Evolutionary conservation across 228 moss, liverwort and hornwort species (phyloP).

Genomic region (Sphagnum fallax): DNA sequence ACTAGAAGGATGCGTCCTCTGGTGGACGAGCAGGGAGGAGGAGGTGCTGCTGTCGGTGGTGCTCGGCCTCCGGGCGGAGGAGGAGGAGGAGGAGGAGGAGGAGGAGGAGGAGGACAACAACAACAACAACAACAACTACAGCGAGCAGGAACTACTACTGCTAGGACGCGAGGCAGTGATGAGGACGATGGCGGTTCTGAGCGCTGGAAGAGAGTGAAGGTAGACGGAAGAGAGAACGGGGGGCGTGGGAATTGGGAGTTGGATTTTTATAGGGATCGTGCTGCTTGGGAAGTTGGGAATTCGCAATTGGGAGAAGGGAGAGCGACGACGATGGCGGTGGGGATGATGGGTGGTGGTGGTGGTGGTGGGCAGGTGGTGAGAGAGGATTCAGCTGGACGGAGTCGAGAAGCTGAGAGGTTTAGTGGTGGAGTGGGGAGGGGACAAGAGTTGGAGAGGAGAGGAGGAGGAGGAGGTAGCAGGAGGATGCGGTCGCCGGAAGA

Average conservation of each 20-base stretch:
- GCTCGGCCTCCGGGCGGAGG: too few relatives aligned
- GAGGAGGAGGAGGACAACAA: too few relatives aligned
- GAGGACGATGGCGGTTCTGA: slow-evolving; percentile 1
- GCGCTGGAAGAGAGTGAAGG: not conserved
- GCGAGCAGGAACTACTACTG: too few relatives aligned
- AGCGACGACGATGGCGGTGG: not conserved
- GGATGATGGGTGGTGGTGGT: not conserved
- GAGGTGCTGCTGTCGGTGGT: too few relatives aligned
- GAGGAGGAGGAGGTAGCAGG: not conserved
- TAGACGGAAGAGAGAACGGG: not conserved
- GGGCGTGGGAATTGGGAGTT: not conserved
- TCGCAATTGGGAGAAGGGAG: too few relatives aligned
- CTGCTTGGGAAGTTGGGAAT: not conserved
- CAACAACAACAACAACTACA: too few relatives aligned
- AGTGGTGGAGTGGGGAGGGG: not conserved
- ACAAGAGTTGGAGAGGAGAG: not conserved
- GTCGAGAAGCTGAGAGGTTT: not conserved
- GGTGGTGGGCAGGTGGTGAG: not conserved
- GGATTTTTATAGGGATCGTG: not conserved
- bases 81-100: too few relatives aligned
- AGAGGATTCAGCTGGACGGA: not conserved
- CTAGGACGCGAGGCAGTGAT: not conserved
- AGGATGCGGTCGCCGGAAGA: not conserved
- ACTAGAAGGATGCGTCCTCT: too few relatives aligned
- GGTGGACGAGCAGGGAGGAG: too few relatives aligned